A percentile compares a stretch with the other conserved stretches of the same genome.
Evolutionary conservation across 2,329 filamentous ascomycete species (phyloP).

Genomic region (Aureobasidium leucospermi): DNA sequence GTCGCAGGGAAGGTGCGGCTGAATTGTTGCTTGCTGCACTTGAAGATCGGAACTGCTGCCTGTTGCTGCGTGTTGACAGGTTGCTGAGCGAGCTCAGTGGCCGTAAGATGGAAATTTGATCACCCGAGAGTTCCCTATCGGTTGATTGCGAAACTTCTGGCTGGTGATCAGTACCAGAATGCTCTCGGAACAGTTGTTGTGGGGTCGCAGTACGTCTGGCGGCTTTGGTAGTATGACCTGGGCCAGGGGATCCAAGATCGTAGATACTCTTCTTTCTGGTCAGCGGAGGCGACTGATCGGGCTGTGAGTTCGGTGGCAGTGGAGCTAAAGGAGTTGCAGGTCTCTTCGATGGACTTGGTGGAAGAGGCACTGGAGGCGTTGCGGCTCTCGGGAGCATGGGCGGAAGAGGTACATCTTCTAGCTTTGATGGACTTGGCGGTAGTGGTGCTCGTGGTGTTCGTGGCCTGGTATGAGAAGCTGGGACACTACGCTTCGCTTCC

Average conservation of each 20-base stretch:
- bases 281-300: not conserved
- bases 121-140: not conserved
- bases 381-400: not conserved
- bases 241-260: constrained; percentile 30
- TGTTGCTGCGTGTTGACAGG: constrained; percentile 34
- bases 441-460: not conserved
- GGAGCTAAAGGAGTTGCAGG: not conserved
- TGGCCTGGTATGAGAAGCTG: not conserved
- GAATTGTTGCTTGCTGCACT: constrained; percentile 52
- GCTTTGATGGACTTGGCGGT: not conserved
- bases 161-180: not conserved
- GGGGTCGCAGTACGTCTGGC: constrained; percentile 30
- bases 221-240: constrained; percentile 34
- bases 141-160: not conserved
- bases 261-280: constrained; percentile 25
- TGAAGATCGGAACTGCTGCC: constrained; percentile 48
- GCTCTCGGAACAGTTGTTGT: constrained; percentile 31
- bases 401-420: not conserved
- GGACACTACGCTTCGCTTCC: not conserved
- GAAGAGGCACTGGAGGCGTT: not conserved
- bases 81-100: constrained; percentile 30
- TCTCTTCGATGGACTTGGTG: not conserved
- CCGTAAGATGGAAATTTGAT: not conserved
- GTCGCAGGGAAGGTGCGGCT: constrained; percentile 62
- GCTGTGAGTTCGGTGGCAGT: not conserved